Conservation (phyloP, 345 rosid species). For the Eucalyptus curtisii region DNA sequence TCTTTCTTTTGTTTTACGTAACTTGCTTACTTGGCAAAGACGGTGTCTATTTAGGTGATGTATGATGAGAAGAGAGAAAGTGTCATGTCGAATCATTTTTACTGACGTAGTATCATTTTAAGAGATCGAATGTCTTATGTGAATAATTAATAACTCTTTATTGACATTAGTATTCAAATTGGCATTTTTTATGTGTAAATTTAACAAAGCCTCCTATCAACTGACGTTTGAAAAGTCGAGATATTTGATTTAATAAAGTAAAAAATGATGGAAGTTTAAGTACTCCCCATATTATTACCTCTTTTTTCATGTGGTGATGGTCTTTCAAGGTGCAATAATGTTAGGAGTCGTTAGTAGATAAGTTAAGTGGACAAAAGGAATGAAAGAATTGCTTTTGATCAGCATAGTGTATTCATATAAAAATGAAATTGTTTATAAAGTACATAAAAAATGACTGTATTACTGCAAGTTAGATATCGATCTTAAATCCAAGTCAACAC, state of each 20-base stretch:
- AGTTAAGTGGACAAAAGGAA: background rate
- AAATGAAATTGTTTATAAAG: background rate
- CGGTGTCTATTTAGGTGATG: no score
- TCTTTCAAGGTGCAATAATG: background rate
- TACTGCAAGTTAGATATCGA: background rate
- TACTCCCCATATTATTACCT: background rate
- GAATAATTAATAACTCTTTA: no score
- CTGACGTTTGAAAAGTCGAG: background rate
- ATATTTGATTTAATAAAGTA: background rate
- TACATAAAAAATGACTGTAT: background rate
- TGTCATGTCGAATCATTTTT: no score
- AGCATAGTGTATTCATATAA: background rate
- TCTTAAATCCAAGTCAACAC: background rate
- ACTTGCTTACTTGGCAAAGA: background rate
- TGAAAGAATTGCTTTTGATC: background rate
- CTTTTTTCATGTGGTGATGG: background rate
- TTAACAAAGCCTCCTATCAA: background rate
- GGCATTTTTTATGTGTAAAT: background rate
- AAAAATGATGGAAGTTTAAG: background rate
- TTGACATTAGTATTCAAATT: no score
- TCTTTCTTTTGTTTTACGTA: accelerated
- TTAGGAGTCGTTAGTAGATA: background rate
- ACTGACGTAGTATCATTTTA: accelerated
- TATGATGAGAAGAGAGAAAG: no score
- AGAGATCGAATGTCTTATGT: accelerated